phyloP scores from a whole-genome alignment of 805 yeast genomes.

The Metschnikowia bowlesiae region DNA sequence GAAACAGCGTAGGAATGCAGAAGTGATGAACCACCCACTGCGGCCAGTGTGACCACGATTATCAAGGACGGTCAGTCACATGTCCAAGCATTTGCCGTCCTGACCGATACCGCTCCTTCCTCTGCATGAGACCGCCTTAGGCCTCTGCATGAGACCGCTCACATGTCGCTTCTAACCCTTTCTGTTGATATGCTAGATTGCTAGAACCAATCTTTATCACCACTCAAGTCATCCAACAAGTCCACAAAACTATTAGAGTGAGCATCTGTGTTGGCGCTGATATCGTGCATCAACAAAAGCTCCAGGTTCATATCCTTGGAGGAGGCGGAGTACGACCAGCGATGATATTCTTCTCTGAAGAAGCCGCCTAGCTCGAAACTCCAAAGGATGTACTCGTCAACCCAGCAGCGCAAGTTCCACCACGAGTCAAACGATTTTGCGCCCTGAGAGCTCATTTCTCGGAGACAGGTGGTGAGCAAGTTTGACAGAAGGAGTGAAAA shows the following conservation, averaged over 20 bases:
- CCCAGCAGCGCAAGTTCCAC: conserved; percentile 76
- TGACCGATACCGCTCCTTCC: too few species aligned
- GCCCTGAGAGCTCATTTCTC: conserved; percentile 58
- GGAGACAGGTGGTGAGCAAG: conserved; percentile 51
- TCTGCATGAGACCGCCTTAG: too few species aligned
- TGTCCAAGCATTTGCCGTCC: too few species aligned
- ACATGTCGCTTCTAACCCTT: neutral
- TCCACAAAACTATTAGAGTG: conserved; percentile 10
- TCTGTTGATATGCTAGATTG: neutral
- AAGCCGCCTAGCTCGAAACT: conserved; percentile 60
- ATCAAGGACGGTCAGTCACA: too few species aligned
- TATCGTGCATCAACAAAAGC: conserved; percentile 1
- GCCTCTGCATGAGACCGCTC: too few species aligned
- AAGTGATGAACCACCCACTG: too few species aligned
- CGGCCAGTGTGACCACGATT: too few species aligned
- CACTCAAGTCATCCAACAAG: conserved; percentile 10
- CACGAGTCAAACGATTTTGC: conserved; percentile 64
- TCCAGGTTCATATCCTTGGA: conserved; percentile 4
- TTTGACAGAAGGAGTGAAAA: conserved; percentile 52
- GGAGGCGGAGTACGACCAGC: conserved; percentile 3
- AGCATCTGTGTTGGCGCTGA: conserved; percentile 5
- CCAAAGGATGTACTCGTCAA: conserved; percentile 68
- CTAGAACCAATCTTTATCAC: conserved; percentile 4
- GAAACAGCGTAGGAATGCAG: too few species aligned
- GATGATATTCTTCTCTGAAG: conserved; percentile 29